Evolutionary conservation across 371 early-diverging fungal genomes (phyloP), one percentile per base, ranked within the genome.

Genomic region (Mucor velutinosus): DNA sequence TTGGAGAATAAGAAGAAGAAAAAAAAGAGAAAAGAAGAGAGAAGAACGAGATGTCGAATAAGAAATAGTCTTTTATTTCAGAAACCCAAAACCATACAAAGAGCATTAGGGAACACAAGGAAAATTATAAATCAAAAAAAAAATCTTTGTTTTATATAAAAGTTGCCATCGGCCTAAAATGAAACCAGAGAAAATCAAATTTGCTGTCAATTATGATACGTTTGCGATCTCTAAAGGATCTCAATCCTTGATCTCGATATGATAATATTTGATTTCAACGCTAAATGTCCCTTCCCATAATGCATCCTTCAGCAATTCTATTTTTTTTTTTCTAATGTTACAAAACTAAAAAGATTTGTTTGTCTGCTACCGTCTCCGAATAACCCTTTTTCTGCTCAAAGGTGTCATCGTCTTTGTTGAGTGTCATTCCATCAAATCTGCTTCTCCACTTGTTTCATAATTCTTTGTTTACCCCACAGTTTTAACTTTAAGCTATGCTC

Each of bases 311-410:
- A 19, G 43, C n/a, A 17, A 43, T 17, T 43, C 49, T 49, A 10
- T 0, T 49, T 21, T 49, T 49, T 21, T 49, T 49, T 49, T 49
- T 23, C 19, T 19, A 7, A 49, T 49, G 49, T 49, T 49, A 49
- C 49, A 49, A 49, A 49, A 21, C n/a, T 21, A 21, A 49, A 47
- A 35, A 21, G 33, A 53, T 62, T 62, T 62, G 62, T 51, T 62
- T 62, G 62, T 62, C 62, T 62, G 62, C 62, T 49, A 62, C 62
- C 62, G 32, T 62, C 62, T 62, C 62, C 62, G 62, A 62, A 62
- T 62, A 19, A 53, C 2, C 19, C 35, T 33, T n/a, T 19, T 35
- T 23, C 53, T 11, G 49, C 33, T n/a, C 15, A 19, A 17, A 32
- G 30, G 25, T 43, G 43, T 32, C 62, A 61, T 49, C 21, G 51